Base-by-base conservation (phyloP, 2,329 filamentous ascomycete genomes). In the Alternaria sp. region DNA sequence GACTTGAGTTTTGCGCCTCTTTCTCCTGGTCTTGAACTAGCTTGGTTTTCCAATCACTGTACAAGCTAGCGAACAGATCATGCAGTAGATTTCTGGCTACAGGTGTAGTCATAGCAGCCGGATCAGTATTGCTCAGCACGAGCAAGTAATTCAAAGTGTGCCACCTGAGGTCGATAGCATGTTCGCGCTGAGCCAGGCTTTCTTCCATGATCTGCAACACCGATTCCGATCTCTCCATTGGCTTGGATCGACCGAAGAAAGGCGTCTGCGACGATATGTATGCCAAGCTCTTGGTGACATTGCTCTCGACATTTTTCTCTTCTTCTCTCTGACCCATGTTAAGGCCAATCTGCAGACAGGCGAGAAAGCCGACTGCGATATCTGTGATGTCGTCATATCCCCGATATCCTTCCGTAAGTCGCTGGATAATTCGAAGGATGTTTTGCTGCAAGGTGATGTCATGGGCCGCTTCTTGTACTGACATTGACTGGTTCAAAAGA, bases 351-450 rank as follows among this genome's bases (percentile, higher is more conserved):
- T 90, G 87, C 10, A 98, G 81, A 68, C 92, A 92, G 59, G 91
- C 88, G 44, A 98, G 82, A 65, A 97, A 91, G 54, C 91, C 92
- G 45, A 93, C 84, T 11, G 93, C 85, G 4, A 93, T 94, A 45
- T 87, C 84, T 0, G 91, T 92, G 68, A 98, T 87, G 73, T 99
- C 95, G 62, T 93, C 92, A 71, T 97, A 98, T 14, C 89, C 88
- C 40, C 89, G 86, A 73, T 93, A 96, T 36, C 88, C 85, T 30
- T 86, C 83, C 2, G 84, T 85, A 8, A 99, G 84, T 45, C 94
- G 87, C 55, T 85, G 82, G 51, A 91, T 87, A 40, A 97, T 87
- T 63, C 91, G 88, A 7, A 83, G 80, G n/a, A 95, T 81, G 59
- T 89, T 89, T 38, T 82, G 80, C 51, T 82, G 83, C 32, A 86